Conservation (phyloP, 2,329 filamentous ascomycete species). For the Mycosphaerelloides madeirae region DNA sequence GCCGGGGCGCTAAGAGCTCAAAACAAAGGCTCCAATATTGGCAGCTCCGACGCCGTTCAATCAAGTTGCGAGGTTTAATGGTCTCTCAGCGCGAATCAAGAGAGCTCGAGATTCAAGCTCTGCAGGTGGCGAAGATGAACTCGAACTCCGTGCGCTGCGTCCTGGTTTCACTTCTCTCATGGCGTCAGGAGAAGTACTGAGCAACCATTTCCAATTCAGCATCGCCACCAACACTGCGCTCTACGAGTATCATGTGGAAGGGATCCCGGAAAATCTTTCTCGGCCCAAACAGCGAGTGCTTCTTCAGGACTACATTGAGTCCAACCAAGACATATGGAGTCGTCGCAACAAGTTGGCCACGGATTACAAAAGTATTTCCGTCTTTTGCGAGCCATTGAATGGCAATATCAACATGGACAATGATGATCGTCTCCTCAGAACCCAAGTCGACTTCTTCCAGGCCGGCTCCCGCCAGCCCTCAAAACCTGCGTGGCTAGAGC, state of each 20-base stretch:
- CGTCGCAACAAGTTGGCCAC: conserved; percentile 9
- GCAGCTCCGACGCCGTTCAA: too few species aligned
- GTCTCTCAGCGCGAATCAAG: not conserved
- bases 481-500: not conserved
- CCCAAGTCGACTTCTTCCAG: not conserved
- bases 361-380: conserved; percentile 14
- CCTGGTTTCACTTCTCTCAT: not conserved
- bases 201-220: conserved; percentile 16
- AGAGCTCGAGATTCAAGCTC: not conserved
- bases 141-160: not conserved
- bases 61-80: too few species aligned
- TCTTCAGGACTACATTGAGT: conserved; percentile 11
- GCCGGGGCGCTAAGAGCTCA: too few species aligned
- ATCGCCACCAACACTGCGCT: conserved; percentile 1
- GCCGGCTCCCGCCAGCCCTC: not conserved
- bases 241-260: conserved; percentile 17
- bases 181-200: not conserved
- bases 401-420: not conserved
- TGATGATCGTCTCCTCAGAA: not conserved
- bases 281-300: conserved; percentile 9
- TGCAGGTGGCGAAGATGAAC: not conserved
- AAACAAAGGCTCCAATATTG: too few species aligned
- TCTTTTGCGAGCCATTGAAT: conserved; percentile 8
- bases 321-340: conserved; percentile 3
- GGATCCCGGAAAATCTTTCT: conserved; percentile 4